Evolutionary conservation across 140 eudicot species (phyloP).

Genomic region (Erigeron philadelphicus): DNA sequence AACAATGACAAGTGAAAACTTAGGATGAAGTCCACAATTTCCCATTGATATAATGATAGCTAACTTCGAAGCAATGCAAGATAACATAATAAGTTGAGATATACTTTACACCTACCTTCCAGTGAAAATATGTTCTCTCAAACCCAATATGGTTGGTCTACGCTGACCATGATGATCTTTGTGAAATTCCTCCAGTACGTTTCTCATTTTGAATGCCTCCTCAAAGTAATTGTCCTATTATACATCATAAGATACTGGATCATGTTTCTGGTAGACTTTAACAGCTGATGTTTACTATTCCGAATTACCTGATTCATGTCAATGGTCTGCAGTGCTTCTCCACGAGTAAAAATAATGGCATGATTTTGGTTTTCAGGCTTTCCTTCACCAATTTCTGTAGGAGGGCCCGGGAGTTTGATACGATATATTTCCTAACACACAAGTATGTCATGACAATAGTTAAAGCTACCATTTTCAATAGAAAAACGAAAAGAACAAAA

Average conservation of each 20-base stretch:
- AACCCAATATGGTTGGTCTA: constrained; percentile 85
- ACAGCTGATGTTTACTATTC: background rate
- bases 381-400: constrained; percentile 92
- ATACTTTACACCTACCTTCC: constrained; percentile 59
- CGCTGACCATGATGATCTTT: constrained; percentile 70
- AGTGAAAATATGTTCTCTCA: constrained; percentile 94
- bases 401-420: constrained; percentile 97
- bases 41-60: background rate
- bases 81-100: constrained; percentile 22
- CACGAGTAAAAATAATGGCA: constrained; percentile 96
- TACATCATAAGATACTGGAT: constrained; percentile 19
- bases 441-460: constrained; percentile 14
- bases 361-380: constrained; percentile 99
- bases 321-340: constrained; percentile 97
- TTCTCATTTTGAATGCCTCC: constrained; percentile 98
- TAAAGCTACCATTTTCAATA: constrained; percentile 1
- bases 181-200: constrained; percentile 79
- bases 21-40: constrained; percentile 2
- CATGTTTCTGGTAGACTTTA: constrained; percentile 20
- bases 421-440: constrained; percentile 86
- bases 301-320: constrained; percentile 91
- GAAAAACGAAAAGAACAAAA: constrained; percentile 1
- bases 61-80: background rate
- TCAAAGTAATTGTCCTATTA: constrained; percentile 83
- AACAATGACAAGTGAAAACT: constrained; percentile 11